These are phyloP conservation scores for Dipodascopsis uninucleata DNA, from an alignment of 805 yeast species.

Conservation along the genomic window DNA sequence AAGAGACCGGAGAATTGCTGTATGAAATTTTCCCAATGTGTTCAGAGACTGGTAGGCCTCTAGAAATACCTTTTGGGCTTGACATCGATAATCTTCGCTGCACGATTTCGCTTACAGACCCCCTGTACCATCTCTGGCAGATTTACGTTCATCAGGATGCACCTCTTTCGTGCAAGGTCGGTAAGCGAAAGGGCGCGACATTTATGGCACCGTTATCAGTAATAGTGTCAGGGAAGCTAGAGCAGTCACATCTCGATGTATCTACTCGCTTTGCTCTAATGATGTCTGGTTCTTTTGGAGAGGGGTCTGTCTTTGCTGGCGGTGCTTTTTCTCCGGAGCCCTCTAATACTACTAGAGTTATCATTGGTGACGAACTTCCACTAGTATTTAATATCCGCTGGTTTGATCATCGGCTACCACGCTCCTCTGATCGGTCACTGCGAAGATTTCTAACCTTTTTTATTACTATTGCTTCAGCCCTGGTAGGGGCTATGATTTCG, in stretches of 20 bases:
- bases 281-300: no score
- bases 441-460: constrained; percentile 21
- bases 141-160: constrained; percentile 72
- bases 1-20: constrained; percentile 53
- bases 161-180: constrained; percentile 67
- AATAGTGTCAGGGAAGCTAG: constrained; percentile 62
- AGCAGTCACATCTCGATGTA: constrained; percentile 64
- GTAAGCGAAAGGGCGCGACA: constrained; percentile 41
- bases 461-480: constrained; percentile 26
- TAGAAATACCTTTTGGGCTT: constrained; percentile 51
- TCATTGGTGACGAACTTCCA: constrained; percentile 62
- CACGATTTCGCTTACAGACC: constrained; percentile 59
- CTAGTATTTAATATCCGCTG: constrained; percentile 58
- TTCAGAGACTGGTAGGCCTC: constrained; percentile 59
- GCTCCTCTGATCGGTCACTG: constrained; percentile 13
- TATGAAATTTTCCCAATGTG: constrained; percentile 60
- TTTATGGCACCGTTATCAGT: constrained; percentile 53
- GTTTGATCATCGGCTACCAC: constrained; percentile 35
- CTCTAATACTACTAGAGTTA: constrained; percentile 44
- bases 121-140: constrained; percentile 67
- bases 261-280: constrained; percentile 56
- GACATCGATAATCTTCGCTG: constrained; percentile 50
- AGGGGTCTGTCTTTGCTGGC: constrained; percentile 60
- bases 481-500: constrained; percentile 23
- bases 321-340: no score